Evolutionary conservation across 306 rosid genomes (phyloP).

Genomic region (Quercus ilex): DNA sequence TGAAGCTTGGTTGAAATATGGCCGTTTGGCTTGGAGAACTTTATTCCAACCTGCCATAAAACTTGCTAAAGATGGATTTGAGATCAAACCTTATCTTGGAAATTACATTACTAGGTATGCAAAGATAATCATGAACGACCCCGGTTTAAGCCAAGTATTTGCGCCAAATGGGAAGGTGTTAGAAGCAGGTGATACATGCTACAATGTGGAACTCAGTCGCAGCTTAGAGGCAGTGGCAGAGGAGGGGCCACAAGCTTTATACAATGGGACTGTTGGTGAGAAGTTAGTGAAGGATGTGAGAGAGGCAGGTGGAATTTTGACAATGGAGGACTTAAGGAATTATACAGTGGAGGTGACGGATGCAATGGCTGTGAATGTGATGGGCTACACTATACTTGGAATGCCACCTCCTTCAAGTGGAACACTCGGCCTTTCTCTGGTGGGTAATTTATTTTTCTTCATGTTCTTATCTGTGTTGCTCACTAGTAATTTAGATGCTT

Average conservation of each 20-base stretch:
- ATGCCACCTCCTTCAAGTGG: slow-evolving; percentile 99
- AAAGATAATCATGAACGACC: slow-evolving; percentile 48
- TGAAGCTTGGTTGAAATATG: slow-evolving; percentile 77
- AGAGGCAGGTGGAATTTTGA: slow-evolving; percentile 80
- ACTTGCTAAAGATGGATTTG: slow-evolving; percentile 70
- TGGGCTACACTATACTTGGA: slow-evolving; percentile 74
- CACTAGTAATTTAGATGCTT: neutral
- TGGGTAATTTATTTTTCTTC: slow-evolving; percentile 24
- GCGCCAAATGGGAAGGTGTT: slow-evolving; percentile 69
- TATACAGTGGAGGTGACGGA: slow-evolving; percentile 64
- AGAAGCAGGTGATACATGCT: slow-evolving; percentile 58
- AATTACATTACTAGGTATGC: neutral
- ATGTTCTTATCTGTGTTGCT: neutral
- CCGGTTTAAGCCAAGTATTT: slow-evolving; percentile 59
- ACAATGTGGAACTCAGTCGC: slow-evolving; percentile 62
- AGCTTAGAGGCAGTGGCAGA: slow-evolving; percentile 66
- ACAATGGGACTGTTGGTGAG: slow-evolving; percentile 72
- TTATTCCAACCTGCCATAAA: slow-evolving; percentile 76
- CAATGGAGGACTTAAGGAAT: slow-evolving; percentile 76
- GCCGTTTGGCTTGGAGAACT: slow-evolving; percentile 68
- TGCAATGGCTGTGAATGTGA: slow-evolving; percentile 50
- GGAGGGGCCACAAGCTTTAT: slow-evolving; percentile 74
- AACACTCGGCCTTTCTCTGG: slow-evolving; percentile 75
- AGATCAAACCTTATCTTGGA: slow-evolving; percentile 51
- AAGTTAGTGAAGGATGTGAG: slow-evolving; percentile 73